These are phyloP conservation scores for Aspergillus tamarii DNA, from an alignment of 2,329 filamentous ascomycete species.

Conservation along the genomic window DNA sequence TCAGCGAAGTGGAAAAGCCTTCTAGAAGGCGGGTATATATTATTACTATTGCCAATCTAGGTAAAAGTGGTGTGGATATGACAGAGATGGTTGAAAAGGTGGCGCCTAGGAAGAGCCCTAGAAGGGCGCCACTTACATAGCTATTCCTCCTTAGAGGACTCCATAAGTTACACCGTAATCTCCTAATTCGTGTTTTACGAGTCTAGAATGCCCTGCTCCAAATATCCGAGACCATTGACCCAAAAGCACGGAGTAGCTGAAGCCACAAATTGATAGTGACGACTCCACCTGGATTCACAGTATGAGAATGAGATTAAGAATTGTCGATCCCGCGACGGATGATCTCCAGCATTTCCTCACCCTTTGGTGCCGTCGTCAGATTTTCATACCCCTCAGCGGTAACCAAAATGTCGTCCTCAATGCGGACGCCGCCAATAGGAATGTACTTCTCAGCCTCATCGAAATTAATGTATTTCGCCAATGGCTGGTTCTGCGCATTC, in stretches of 20 bases:
- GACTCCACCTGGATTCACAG: conserved; percentile 2
- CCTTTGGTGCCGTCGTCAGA: conserved; percentile 72
- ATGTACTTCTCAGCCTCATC: conserved; percentile 44
- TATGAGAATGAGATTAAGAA: conserved; percentile 8
- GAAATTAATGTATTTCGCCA: conserved; percentile 44
- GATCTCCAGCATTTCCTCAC: conserved; percentile 54
- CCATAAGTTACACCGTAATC: neutral
- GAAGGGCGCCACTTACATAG: neutral
- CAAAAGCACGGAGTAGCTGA: conserved; percentile 3
- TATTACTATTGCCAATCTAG: neutral
- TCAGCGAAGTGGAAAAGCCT: neutral
- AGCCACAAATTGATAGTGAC: neutral
- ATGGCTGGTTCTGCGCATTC: conserved; percentile 34
- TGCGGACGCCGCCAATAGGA: conserved; percentile 48
- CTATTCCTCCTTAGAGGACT: neutral
- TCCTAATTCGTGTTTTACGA: neutral
- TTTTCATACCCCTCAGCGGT: conserved; percentile 72
- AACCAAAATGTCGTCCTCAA: conserved; percentile 67
- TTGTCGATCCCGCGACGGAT: conserved; percentile 34
- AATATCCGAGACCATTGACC: neutral
- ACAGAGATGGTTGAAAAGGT: neutral
- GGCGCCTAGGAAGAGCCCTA: neutral
- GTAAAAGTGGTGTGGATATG: neutral
- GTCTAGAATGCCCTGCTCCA: neutral
- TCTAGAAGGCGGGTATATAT: conserved; percentile 1